phyloP scores from a whole-genome alignment of 2,329 filamentous ascomycete species.

The Penicillium sp. region DNA sequence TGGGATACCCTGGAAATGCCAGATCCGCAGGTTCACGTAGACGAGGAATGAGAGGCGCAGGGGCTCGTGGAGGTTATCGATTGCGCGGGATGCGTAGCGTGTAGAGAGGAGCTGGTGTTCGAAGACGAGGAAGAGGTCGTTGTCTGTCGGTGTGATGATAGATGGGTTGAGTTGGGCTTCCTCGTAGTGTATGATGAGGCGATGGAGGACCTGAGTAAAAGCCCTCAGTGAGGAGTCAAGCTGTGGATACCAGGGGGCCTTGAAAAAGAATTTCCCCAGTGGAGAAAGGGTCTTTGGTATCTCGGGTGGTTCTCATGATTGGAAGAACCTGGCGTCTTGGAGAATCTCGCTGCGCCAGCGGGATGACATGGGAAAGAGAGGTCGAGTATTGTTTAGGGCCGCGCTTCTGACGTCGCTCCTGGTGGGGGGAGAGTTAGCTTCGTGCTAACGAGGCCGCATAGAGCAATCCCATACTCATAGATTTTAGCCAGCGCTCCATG shows the following conservation, averaged over 20 bases:
- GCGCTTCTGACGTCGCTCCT: constrained; percentile 1
- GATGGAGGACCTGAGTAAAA: neutral
- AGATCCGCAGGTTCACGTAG: constrained; percentile 7
- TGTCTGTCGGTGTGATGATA: constrained; percentile 8
- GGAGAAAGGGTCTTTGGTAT: neutral
- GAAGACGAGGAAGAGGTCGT: constrained; percentile 8
- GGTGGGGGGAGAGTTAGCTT: neutral
- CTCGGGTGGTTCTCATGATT: neutral
- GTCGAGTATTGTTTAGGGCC: neutral
- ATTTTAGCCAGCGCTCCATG: neutral
- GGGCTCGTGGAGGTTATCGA: constrained; percentile 2
- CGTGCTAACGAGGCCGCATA: neutral
- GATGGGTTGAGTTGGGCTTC: neutral
- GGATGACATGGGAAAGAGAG: constrained; percentile 4
- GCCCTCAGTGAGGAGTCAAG: neutral
- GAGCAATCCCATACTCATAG: neutral
- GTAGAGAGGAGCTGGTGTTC: constrained; percentile 6
- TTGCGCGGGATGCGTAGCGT: neutral
- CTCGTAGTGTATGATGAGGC: constrained; percentile 4
- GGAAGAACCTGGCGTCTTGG: constrained; percentile 1
- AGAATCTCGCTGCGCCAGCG: constrained; percentile 11
- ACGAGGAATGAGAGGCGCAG: constrained; percentile 6
- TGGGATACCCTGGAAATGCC: constrained; percentile 2
- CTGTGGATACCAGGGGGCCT: neutral
- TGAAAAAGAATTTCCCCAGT: neutral